Percentiles rank a stretch among this genome's conserved stretches.
These are phyloP conservation scores for Emmonsiellopsis sp. DNA, from an alignment of 2,329 filamentous ascomycete genomes.

Conservation along the genomic window DNA sequence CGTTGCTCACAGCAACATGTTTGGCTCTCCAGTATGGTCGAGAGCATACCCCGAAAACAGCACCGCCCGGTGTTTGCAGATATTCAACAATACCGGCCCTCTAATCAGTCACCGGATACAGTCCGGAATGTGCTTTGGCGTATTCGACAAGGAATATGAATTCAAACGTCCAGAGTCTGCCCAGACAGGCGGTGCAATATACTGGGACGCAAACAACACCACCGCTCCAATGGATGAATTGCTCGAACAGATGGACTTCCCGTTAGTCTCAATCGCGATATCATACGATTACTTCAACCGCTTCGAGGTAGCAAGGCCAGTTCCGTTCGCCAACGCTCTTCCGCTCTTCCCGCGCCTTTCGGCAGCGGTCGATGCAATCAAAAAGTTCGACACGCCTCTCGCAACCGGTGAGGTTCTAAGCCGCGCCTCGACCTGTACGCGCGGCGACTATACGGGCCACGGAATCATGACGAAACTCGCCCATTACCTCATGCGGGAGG, in stretches of 20 bases:
- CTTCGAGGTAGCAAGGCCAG: slow-evolving; percentile 8
- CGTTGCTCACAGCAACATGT: slow-evolving; percentile 13
- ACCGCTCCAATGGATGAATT: slow-evolving; percentile 9
- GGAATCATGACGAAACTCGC: slow-evolving; percentile 26
- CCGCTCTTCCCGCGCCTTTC: slow-evolving; percentile 4
- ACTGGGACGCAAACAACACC: slow-evolving; percentile 12
- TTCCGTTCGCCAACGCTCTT: slow-evolving; percentile 14
- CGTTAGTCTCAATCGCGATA: slow-evolving; percentile 29
- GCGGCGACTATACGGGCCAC: slow-evolving; percentile 25
- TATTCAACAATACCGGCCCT: slow-evolving; percentile 14
- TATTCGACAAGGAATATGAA: slow-evolving; percentile 31
- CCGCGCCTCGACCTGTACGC: slow-evolving; percentile 29
- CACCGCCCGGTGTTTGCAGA: too few species aligned
- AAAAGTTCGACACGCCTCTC: slow-evolving; percentile 12
- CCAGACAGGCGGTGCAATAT: slow-evolving; percentile 13
- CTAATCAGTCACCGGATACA: slow-evolving; percentile 26
- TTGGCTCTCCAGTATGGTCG: slow-evolving; percentile 14
- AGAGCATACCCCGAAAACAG: slow-evolving; percentile 7
- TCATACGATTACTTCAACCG: slow-evolving; percentile 24
- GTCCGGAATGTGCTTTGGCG: slow-evolving; percentile 27
- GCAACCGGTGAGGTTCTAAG: slow-evolving; percentile 23
- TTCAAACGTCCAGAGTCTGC: slow-evolving; percentile 25
- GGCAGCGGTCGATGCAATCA: not conserved
- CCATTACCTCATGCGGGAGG: slow-evolving; percentile 30
- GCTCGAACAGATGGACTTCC: slow-evolving; percentile 29